Evolutionary conservation across 2,329 filamentous ascomycete species (phyloP).

Genomic region (Colletotrichum scovillei): DNA sequence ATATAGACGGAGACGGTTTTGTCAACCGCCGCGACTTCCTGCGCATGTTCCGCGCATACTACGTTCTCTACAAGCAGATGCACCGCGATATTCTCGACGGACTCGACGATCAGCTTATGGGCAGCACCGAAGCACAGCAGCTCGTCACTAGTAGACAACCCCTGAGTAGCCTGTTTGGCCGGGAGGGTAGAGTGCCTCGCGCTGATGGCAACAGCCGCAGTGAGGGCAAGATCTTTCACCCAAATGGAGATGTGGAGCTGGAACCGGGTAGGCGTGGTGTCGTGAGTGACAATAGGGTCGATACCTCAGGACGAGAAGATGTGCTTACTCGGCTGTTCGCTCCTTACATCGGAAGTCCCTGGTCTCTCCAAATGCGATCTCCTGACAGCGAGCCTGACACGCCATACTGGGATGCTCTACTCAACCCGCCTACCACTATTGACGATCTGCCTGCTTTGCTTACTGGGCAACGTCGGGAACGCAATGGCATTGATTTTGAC

Average conservation of each 20-base stretch:
- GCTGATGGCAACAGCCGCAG: conserved; percentile 70
- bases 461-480: conserved; percentile 39
- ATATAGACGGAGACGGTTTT: conserved; percentile 88
- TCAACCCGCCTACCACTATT: conserved; percentile 58
- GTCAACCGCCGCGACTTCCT: conserved; percentile 89
- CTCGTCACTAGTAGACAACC: conserved; percentile 81
- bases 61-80: conserved; percentile 89
- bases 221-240: conserved; percentile 74
- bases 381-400: conserved; percentile 46
- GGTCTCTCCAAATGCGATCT: conserved; percentile 43
- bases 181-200: conserved; percentile 75
- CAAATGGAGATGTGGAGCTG: conserved; percentile 74
- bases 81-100: conserved; percentile 85
- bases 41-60: conserved; percentile 92
- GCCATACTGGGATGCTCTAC: conserved; percentile 55
- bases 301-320: conserved; percentile 70
- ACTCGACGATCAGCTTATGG: conserved; percentile 81
- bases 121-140: conserved; percentile 80
- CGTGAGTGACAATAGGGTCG: conserved; percentile 69
- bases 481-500: conserved; percentile 36
- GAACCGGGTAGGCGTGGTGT: conserved; percentile 67
- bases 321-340: conserved; percentile 68
- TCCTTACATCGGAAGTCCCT: conserved; percentile 38
- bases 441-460: conserved; percentile 56
- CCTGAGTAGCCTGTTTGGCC: conserved; percentile 78